phyloP scores from a whole-genome alignment of 208 protist genomes.

The Strigomonas culicis region DNA sequence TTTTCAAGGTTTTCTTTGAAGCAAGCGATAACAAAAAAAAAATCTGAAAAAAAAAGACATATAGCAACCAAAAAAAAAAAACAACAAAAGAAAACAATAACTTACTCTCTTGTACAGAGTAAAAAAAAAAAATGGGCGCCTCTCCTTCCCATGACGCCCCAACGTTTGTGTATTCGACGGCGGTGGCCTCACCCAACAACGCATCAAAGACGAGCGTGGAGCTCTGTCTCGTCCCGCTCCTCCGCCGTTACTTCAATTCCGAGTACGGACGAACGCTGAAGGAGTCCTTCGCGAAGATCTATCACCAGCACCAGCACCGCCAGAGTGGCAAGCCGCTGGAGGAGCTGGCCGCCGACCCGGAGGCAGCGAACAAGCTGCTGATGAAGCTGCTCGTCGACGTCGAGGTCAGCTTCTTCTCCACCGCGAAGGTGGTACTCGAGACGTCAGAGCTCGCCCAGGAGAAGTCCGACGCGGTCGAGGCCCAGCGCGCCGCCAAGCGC shows the following conservation, averaged over 20 bases:
- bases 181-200: conserved; percentile 51
- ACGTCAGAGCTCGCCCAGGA: conserved; percentile 17
- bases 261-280: conserved; percentile 57
- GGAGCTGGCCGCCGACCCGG: conserved; percentile 14
- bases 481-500: conserved; percentile 4
- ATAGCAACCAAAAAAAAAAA: conserved; percentile 2
- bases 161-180: conserved; percentile 71
- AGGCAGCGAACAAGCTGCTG: conserved; percentile 34
- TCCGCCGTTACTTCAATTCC: conserved; percentile 86
- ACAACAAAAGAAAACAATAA: conserved; percentile 7
- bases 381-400: conserved; percentile 51
- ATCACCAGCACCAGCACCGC: no score
- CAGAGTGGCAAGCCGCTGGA: no score
- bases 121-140: conserved; percentile 50
- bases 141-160: conserved; percentile 85
- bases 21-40: conserved; percentile 10
- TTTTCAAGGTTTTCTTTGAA: neutral
- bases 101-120: neutral
- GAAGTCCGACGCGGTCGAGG: conserved; percentile 9
- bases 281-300: conserved; percentile 43
- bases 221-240: conserved; percentile 72
- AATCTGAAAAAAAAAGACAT: no score
- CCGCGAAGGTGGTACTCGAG: conserved; percentile 29
- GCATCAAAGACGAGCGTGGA: conserved; percentile 26
- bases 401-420: conserved; percentile 40